Percentiles rank a stretch among this genome's conserved stretches.
Conservation (phyloP, 2,329 filamentous ascomycete species). For the Tolypocladium guangdongense region DNA sequence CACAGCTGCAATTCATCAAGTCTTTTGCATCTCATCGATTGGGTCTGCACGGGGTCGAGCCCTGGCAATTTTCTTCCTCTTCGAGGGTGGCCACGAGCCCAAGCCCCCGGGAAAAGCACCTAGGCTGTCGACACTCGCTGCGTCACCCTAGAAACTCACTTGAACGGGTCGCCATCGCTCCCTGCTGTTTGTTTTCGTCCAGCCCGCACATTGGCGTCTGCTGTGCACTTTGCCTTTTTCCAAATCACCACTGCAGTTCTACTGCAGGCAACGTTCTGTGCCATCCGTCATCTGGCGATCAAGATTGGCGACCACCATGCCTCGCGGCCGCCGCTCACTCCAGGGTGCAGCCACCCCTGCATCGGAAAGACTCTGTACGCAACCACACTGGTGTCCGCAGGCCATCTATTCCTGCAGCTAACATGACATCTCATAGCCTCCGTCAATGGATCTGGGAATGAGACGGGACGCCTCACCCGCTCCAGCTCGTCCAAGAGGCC, state of each 20-base stretch:
- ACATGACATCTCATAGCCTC: constrained; percentile 6
- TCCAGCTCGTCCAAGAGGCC: constrained; percentile 11
- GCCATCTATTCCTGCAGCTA: neutral
- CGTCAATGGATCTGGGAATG: constrained; percentile 6
- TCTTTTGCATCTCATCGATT: neutral
- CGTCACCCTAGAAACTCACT: neutral
- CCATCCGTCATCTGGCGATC: neutral
- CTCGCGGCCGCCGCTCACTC: constrained; percentile 17
- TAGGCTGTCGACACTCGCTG: neutral
- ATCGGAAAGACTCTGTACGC: constrained; percentile 10
- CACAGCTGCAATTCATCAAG: neutral
- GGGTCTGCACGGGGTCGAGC: neutral
- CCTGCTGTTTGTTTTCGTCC: neutral
- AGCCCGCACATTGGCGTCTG: neutral
- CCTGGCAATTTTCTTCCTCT: neutral
- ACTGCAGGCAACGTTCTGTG: neutral
- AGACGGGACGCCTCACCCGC: constrained; percentile 14
- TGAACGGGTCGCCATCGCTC: neutral
- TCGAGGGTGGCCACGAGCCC: neutral
- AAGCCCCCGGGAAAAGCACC: neutral
- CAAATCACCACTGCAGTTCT: neutral
- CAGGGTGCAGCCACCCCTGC: constrained; percentile 8
- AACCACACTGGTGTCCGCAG: neutral
- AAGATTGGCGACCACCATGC: constrained; percentile 11
- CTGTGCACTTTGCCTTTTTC: neutral